These are phyloP conservation scores for Amaranthus palmeri DNA, from an alignment of 148 eudicot species.

Conservation along the genomic window DNA sequence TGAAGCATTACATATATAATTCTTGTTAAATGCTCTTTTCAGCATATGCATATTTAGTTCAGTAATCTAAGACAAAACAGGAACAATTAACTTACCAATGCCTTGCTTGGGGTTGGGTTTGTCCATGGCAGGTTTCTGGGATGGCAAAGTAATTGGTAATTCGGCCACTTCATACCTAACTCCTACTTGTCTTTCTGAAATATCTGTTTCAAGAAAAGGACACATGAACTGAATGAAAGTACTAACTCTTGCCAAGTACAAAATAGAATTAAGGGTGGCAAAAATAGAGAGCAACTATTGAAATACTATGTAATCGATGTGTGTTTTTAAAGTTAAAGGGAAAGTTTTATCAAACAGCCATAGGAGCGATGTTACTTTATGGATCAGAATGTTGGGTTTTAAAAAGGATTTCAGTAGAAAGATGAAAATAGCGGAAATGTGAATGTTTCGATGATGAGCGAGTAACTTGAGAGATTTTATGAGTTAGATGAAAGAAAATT, in stretches of 20 bases:
- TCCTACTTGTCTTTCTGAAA: constrained; percentile 52
- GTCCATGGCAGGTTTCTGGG: constrained; percentile 81
- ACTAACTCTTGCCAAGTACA: neutral
- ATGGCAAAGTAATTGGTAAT: constrained; percentile 72
- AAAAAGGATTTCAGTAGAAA: too few species aligned
- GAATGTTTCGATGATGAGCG: too few species aligned
- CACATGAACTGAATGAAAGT: neutral
- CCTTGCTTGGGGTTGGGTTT: constrained; percentile 98
- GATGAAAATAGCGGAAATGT: too few species aligned
- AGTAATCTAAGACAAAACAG: neutral
- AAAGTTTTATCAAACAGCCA: too few species aligned
- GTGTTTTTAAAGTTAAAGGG: too few species aligned
- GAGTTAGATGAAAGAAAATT: too few species aligned
- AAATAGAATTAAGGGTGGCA: neutral
- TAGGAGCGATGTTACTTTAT: too few species aligned
- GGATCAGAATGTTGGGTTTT: too few species aligned
- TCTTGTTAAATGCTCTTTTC: neutral
- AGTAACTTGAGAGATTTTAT: too few species aligned
- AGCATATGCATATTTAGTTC: neutral
- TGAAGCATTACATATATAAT: neutral
- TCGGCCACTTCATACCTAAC: constrained; percentile 84
- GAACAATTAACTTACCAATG: constrained; percentile 53
- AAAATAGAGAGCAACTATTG: too few species aligned
- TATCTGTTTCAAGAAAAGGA: constrained; percentile 35
- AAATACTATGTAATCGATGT: too few species aligned